These are phyloP conservation scores for Volvox reticuliferus DNA, from an alignment of 139 green algal species.

Conservation along the genomic window DNA sequence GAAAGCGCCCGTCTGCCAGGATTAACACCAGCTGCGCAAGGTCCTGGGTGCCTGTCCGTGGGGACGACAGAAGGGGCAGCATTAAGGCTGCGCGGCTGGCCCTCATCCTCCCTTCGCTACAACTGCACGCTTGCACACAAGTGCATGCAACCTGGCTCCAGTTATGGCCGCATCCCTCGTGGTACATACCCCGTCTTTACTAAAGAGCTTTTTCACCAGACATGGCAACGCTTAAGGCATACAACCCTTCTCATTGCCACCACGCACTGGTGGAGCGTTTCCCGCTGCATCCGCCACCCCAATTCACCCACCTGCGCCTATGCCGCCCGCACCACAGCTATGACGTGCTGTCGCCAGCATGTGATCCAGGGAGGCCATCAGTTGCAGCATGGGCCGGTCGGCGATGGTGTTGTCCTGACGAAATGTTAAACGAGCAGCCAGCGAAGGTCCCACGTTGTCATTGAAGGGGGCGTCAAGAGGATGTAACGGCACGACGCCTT, in stretches of 20 bases:
- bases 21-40: slow-evolving; percentile 94
- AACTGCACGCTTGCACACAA: background rate
- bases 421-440: slow-evolving; percentile 83
- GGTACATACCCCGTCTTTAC: background rate
- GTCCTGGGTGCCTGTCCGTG: slow-evolving; percentile 9
- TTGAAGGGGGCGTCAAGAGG: slow-evolving; percentile 89
- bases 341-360: slow-evolving; percentile 82
- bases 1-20: slow-evolving; percentile 96
- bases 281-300: too few species aligned
- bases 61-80: background rate
- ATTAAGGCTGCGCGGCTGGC: background rate
- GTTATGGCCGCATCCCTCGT: background rate
- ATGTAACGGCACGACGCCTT: slow-evolving; percentile 84
- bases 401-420: slow-evolving; percentile 96
- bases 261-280: too few species aligned
- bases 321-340: slow-evolving; percentile 51
- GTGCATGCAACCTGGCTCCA: background rate
- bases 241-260: too few species aligned
- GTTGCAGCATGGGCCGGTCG: slow-evolving; percentile 90
- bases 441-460: slow-evolving; percentile 80
- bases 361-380: slow-evolving; percentile 82
- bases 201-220: too few species aligned
- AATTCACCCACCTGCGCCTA: slow-evolving; percentile 27
- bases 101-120: background rate
- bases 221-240: too few species aligned